Percentiles rank a stretch among this genome's conserved stretches.
Evolutionary conservation across 345 rosid genomes (phyloP).

Genomic region (Eucalyptus pumila): DNA sequence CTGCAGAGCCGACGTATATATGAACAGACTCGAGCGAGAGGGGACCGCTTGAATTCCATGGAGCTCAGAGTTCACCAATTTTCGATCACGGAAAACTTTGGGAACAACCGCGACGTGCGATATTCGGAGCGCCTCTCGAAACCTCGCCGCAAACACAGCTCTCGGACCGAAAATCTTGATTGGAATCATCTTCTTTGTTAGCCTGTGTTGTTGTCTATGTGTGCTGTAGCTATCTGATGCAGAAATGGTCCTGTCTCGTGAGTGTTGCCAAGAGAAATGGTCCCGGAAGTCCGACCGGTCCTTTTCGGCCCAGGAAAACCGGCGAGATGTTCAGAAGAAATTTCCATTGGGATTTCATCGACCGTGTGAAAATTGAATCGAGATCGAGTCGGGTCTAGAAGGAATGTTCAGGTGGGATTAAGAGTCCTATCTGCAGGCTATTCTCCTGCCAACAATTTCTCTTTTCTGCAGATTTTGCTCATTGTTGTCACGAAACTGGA

Average conservation of each 20-base stretch:
- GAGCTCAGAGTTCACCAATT: neutral
- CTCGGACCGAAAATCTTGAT: neutral
- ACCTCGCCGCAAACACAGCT: neutral
- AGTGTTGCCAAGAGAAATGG: neutral
- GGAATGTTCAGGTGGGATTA: neutral
- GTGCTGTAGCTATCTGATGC: neutral
- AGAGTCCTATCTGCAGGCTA: neutral
- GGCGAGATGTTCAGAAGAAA: neutral
- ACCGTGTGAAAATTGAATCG: neutral
- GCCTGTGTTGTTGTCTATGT: accelerated
- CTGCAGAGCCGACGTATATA: neutral
- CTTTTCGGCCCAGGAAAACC: neutral
- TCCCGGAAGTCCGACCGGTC: neutral
- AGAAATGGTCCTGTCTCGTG: neutral
- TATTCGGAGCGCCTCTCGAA: neutral
- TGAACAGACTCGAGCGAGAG: neutral
- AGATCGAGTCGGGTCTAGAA: neutral
- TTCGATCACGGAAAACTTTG: neutral
- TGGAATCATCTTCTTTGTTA: neutral
- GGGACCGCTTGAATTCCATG: neutral
- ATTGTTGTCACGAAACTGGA: neutral
- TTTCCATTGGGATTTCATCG: neutral
- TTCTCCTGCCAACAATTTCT: too few species aligned
- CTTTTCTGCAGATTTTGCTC: neutral
- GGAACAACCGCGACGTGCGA: neutral